Base-by-base conservation (phyloP, 2,329 filamentous ascomycete genomes). In the Aspergillus hortae region DNA sequence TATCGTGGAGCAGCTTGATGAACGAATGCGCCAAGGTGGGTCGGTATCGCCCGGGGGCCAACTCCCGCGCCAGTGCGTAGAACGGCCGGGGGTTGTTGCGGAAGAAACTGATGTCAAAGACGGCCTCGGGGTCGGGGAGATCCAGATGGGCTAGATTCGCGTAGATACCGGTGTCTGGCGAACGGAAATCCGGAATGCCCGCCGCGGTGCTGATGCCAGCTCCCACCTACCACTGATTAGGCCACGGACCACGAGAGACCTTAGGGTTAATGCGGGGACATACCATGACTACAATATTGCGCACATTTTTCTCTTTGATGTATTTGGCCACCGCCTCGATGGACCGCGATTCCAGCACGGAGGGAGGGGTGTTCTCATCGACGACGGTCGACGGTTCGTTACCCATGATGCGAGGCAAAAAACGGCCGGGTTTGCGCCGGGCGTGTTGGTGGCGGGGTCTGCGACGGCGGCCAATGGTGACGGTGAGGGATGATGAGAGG, bases 21-120 rank as follows among this genome's bases (percentile, higher is more conserved):
- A 99, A 99, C 33, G 84, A 87, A 73, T 99, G 94, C 2, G 91
- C 88, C 49, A 97, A 78, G 1, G 94, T 99, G 0, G 94, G 94
- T 49, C 86, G 80, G 74, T 89, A 96, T 63, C 87, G 88, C 15
- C 92, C 92, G 0, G 94, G 94, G 65, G 96, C 95, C 4, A 99
- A 80, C 73, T 97, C 94, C 62, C 88, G 88, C 12, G 92, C 92
- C 33, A 99, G 81, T 1, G 89, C 84, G 71, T 97, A 99, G 76
- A 99, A 99, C 0, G 94, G 92, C 30, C 85, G 79, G 0, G 94
- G 94, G 58, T 95, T 88, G 41, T 85, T 67, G 56, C 87, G 82
- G 75, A 99, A 99, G 77, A 89, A 99, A 53, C 79, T 78, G 58
- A 99, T 92, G 66, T 96, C 91, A 72, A 99, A 97, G 42, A 97